Conservation (phyloP, 23 red algal species). For the Chondrus crispus region DNA sequence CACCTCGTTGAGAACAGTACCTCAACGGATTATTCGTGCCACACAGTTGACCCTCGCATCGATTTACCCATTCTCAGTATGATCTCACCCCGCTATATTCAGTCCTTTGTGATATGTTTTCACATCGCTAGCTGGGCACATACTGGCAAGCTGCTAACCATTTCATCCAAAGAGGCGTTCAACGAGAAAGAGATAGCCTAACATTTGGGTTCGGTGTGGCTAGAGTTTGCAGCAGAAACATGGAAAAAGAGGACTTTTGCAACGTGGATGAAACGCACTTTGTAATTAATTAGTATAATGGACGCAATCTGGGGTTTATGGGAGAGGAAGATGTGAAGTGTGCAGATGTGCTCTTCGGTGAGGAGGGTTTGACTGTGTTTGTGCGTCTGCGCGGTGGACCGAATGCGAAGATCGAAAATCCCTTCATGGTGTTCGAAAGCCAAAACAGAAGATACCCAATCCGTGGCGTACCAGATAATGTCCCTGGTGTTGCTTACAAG, state of each 20-base stretch:
- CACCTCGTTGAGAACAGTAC: neutral
- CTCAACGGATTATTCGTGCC: neutral
- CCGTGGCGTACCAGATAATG: neutral
- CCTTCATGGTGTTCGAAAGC: slow-evolving; percentile 6
- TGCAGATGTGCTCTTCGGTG: neutral
- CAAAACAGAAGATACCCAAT: neutral
- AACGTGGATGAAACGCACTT: slow-evolving; percentile 8
- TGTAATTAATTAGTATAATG: neutral
- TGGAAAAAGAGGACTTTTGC: neutral
- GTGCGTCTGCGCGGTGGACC: neutral
- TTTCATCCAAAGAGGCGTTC: neutral
- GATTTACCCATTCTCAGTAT: neutral
- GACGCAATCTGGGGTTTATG: neutral
- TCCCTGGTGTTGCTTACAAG: neutral
- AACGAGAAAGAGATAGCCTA: neutral
- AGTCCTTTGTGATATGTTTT: neutral
- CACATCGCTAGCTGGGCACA: neutral
- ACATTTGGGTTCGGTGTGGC: neutral
- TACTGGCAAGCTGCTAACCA: neutral
- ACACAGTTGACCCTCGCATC: neutral
- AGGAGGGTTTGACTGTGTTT: neutral
- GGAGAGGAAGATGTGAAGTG: neutral
- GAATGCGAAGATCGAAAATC: neutral
- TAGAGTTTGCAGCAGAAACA: neutral
- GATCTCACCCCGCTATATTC: neutral